Evolutionary conservation across 306 rosid genomes (phyloP).

Genomic region (Boehmeria nivea): DNA sequence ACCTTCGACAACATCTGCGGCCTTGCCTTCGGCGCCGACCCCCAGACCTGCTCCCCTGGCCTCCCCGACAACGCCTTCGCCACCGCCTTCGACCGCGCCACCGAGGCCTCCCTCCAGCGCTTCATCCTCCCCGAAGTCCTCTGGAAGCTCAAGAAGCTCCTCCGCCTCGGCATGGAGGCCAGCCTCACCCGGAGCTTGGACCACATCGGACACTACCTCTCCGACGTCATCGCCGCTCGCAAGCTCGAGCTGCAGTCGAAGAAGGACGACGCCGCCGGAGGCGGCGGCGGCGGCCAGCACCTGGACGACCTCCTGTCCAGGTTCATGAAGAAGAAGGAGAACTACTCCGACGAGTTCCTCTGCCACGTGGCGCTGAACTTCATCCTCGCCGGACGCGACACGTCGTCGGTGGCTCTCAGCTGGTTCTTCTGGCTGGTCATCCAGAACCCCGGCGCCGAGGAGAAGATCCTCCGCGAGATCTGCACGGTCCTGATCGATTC

Average conservation of each 20-base stretch:
- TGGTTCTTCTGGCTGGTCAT: conserved; percentile 91
- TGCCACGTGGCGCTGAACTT: conserved; percentile 89
- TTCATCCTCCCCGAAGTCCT: conserved; percentile 53
- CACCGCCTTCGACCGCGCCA: conserved; percentile 79
- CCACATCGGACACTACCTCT: conserved; percentile 65
- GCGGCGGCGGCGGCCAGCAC: conserved; percentile 31
- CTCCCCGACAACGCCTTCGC: conserved; percentile 72
- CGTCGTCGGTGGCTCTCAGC: conserved; percentile 91
- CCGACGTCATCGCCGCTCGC: conserved; percentile 59
- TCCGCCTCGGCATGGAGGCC: conserved; percentile 62
- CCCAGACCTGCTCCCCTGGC: conserved; percentile 53
- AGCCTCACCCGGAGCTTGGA: conserved; percentile 50
- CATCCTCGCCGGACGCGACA: conserved; percentile 89
- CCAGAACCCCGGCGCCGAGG: conserved; percentile 58
- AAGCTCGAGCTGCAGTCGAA: conserved; percentile 52
- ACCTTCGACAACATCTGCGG: conserved; percentile 88
- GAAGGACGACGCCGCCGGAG: conserved; percentile 18
- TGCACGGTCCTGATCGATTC: conserved; percentile 54
- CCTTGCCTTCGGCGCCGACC: conserved; percentile 92
- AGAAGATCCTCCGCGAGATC: conserved; percentile 54
- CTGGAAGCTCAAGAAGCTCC: conserved; percentile 68
- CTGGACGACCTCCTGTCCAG: conserved; percentile 52
- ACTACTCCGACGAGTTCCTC: conserved; percentile 47
- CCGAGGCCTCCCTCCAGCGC: conserved; percentile 63
- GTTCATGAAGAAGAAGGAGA: conserved; percentile 67